Evolutionary conservation across 129 eudicot genomes (phyloP), one percentile per base, ranked within the genome.

Genomic region (Solidago caesia): DNA sequence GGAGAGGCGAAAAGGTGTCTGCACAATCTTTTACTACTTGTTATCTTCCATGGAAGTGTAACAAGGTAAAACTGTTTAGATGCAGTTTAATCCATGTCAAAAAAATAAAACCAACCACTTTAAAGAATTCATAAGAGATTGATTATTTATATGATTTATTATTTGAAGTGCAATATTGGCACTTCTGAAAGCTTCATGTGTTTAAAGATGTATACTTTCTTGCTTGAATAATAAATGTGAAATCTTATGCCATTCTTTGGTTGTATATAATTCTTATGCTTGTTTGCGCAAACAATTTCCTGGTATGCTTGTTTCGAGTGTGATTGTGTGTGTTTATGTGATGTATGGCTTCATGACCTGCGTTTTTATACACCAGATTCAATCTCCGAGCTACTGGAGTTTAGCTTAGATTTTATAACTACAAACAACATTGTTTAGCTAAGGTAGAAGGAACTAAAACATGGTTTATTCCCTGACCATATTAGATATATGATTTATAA

Each of bases 41-140:
- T 76, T 48, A 42, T 77, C 16, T 77, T 60, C 42, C 11, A 12
- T 79, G 53, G 15, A 72, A 78, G 82, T 62, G 46, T 59, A 56
- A 65, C 52, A 79, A 44, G 68, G 68, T 72, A 46, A 73, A 29
- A 55, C n/a, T 55, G 59, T 75, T 64, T 51, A 42, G 45, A 44
- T 71, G 68, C 16, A 66, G 60, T 64, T 44, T 52, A 78, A 62
- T 79, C 11, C 25, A 44, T 78, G 46, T 27, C 55, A 26, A 77
- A 67, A 21, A 57, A 55, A 43, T 53, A 48, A 44, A 53, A 46
- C 39, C 2, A 9, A 15, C 44, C 33, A 29, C 51, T 39, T 44
- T 59, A 60, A 70, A 60, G 53, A 47, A 49, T 29, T 44, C 25
- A 49, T 68, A 43, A 70, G 49, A 78, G 66, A 51, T 77, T 56